phyloP scores from a whole-genome alignment of 257 asterid genomes.

The Gynochthodes officinalis region DNA sequence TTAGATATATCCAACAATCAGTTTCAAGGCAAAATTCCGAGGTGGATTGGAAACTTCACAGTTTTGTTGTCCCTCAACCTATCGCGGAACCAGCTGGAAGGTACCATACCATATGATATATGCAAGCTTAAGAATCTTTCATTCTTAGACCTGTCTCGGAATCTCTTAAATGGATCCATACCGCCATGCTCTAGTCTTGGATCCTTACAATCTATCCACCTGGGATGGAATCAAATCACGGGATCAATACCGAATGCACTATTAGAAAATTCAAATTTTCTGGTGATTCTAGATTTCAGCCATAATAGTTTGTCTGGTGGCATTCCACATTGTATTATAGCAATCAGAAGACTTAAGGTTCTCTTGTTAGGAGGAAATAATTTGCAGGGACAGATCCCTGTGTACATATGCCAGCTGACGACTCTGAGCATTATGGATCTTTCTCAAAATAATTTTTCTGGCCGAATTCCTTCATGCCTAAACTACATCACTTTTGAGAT shows the following conservation, averaged over 20 bases:
- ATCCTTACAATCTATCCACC: neutral
- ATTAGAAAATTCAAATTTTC: neutral
- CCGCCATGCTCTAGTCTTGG: neutral
- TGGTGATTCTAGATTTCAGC: neutral
- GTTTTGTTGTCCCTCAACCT: neutral
- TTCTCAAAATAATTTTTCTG: slow-evolving; percentile 1
- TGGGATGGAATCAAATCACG: neutral
- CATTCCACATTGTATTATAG: too few species aligned
- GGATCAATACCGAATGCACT: slow-evolving; percentile 8
- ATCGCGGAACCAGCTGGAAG: neutral
- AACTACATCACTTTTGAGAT: slow-evolving; percentile 10
- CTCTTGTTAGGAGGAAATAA: slow-evolving; percentile 5
- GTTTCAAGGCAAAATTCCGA: neutral
- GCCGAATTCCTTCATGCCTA: slow-evolving; percentile 7
- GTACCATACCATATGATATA: neutral
- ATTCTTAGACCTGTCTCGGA: neutral
- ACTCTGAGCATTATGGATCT: slow-evolving; percentile 6
- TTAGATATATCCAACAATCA: neutral
- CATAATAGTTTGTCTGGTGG: slow-evolving; percentile 8
- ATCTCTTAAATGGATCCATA: neutral
- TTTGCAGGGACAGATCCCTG: neutral
- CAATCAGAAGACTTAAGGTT: neutral
- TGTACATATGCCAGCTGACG: neutral
- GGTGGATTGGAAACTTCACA: neutral
- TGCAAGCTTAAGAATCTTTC: neutral